Evolutionary conservation across 805 yeast species (phyloP).

Genomic region (Wickerhamiella sergipiensis): DNA sequence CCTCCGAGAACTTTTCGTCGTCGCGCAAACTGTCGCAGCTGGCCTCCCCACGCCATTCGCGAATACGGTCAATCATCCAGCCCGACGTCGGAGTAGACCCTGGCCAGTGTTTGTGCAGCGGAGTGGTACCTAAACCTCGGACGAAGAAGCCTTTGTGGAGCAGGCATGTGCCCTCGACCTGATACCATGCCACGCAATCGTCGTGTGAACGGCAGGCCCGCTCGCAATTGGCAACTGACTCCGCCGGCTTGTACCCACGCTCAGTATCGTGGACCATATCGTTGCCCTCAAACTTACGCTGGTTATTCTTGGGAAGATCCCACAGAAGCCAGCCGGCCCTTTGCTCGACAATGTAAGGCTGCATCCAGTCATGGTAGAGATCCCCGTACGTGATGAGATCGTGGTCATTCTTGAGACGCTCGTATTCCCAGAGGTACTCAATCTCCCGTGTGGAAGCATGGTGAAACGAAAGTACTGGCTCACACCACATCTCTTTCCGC

Average conservation of each 20-base stretch:
- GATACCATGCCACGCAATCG: conserved; percentile 12
- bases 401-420: conserved; percentile 7
- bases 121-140: conserved; percentile 10
- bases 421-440: conserved; percentile 25
- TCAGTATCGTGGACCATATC: conserved; percentile 19
- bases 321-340: conserved; percentile 18
- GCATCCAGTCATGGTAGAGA: conserved; percentile 23
- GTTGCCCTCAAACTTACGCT: background rate
- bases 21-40: conserved; percentile 8
- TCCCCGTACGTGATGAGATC: conserved; percentile 19
- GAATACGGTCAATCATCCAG: conserved; percentile 24
- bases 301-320: background rate
- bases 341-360: conserved; percentile 19
- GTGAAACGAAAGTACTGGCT: conserved; percentile 23
- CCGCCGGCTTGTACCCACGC: conserved; percentile 23
- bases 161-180: conserved; percentile 7
- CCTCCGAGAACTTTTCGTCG: background rate
- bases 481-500: conserved; percentile 19
- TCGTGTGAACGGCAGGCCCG: conserved; percentile 5
- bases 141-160: conserved; percentile 3
- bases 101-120: conserved; percentile 4
- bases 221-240: conserved; percentile 4
- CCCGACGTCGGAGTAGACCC: conserved; percentile 15
- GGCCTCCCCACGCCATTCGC: conserved; percentile 13
- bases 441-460: conserved; percentile 21